Percentiles rank a stretch among this genome's conserved stretches.
phyloP scores from a whole-genome alignment of 768 basidiomycete genomes.

The Lyophyllum atratum region DNA sequence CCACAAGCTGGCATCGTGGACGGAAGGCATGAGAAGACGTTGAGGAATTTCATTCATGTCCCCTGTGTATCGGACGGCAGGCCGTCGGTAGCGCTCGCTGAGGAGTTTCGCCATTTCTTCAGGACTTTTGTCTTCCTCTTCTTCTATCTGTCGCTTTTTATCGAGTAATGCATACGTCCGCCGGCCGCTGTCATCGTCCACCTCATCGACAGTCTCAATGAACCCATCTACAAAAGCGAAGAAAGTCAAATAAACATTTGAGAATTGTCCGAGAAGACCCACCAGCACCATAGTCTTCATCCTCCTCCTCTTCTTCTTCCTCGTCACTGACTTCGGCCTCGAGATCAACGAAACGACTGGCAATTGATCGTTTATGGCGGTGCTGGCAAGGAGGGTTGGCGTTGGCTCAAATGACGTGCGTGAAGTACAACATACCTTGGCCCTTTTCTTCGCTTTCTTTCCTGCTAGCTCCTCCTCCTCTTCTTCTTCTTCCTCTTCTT shows the following conservation, averaged over 20 bases:
- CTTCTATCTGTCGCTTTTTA: conserved; percentile 63
- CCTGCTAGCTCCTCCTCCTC: conserved; percentile 55
- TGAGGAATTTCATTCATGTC: conserved; percentile 95
- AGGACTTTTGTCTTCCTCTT: conserved; percentile 76
- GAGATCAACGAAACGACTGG: conserved; percentile 90
- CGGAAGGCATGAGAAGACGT: conserved; percentile 92
- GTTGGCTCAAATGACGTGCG: not conserved
- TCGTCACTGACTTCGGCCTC: conserved; percentile 97
- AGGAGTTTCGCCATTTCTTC: conserved; percentile 84
- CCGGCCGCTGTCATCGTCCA: conserved; percentile 59
- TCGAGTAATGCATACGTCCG: conserved; percentile 72
- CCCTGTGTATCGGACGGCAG: conserved; percentile 77
- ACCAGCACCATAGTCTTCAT: conserved; percentile 65
- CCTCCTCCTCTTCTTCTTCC: conserved; percentile 92
- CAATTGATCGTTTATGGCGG: conserved; percentile 63
- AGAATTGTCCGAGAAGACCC: conserved; percentile 15
- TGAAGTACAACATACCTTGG: conserved; percentile 48
- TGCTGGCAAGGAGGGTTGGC: conserved; percentile 38
- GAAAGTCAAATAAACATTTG: not conserved
- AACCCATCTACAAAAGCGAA: conserved; percentile 55
- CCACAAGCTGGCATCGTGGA: conserved; percentile 95
- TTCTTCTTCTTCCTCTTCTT: conserved; percentile 58
- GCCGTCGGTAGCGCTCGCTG: conserved; percentile 73
- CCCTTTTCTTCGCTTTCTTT: conserved; percentile 54
- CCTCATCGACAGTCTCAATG: conserved; percentile 69